These are phyloP conservation scores for Hemisphaericaspora subhashii DNA, from an alignment of 1,139 yeast species.

Conservation along the genomic window DNA sequence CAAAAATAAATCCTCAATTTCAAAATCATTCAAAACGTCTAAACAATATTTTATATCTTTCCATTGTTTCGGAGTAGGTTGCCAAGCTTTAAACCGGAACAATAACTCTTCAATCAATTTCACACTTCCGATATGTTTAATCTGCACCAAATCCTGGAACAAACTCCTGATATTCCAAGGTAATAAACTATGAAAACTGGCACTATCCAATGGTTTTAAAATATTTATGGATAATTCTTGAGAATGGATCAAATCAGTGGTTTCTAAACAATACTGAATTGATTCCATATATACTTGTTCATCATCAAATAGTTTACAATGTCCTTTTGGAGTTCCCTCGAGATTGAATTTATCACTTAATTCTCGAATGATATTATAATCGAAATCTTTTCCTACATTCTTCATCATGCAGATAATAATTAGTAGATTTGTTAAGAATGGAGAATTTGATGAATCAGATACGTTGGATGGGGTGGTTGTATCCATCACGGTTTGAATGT, in stretches of 20 bases:
- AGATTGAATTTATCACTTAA: constrained; percentile 29
- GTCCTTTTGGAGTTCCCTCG: constrained; percentile 26
- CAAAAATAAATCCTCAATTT: constrained; percentile 31
- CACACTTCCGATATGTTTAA: constrained; percentile 39
- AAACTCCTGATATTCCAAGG: constrained; percentile 45
- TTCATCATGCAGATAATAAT: constrained; percentile 34
- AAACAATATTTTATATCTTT: constrained; percentile 43
- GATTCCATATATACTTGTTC: constrained; percentile 29
- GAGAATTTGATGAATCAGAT: constrained; percentile 1
- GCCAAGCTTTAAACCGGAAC: constrained; percentile 39
- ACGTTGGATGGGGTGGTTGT: neutral
- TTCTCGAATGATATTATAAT: constrained; percentile 33
- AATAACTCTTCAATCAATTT: constrained; percentile 32
- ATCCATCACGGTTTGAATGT: neutral
- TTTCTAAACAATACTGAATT: constrained; percentile 36
- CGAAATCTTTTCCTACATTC: constrained; percentile 36
- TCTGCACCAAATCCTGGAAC: constrained; percentile 33
- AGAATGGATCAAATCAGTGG: constrained; percentile 30
- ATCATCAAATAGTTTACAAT: constrained; percentile 27
- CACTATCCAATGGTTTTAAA: constrained; percentile 3
- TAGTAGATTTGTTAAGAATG: constrained; percentile 27
- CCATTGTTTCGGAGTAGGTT: constrained; percentile 35
- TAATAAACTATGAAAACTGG: constrained; percentile 20
- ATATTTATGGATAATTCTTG: constrained; percentile 13
- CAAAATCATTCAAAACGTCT: constrained; percentile 36